These are phyloP conservation scores for Excoecaria cochinchinensis DNA, from an alignment of 345 rosid species.

Conservation along the genomic window DNA sequence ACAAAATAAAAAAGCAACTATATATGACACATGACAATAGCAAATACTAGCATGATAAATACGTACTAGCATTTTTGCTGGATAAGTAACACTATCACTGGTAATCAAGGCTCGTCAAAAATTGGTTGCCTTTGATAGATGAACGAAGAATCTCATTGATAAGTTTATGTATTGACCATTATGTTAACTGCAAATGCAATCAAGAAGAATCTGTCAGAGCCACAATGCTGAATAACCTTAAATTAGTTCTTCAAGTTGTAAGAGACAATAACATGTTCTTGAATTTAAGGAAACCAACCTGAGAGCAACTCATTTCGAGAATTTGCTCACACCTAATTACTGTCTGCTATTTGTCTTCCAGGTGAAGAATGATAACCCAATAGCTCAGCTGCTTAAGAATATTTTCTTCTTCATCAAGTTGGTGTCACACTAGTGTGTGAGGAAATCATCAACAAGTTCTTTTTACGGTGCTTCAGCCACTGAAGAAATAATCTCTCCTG, in stretches of 20 bases:
- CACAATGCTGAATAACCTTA: not conserved
- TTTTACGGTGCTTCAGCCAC: not conserved
- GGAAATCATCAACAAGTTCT: too few relatives aligned
- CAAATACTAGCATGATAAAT: too few relatives aligned
- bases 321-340: not conserved
- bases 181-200: not conserved
- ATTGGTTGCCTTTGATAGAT: too few relatives aligned
- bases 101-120: not conserved
- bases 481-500: not conserved
- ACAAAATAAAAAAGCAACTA: too few relatives aligned
- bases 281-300: not conserved
- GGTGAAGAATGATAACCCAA: not conserved
- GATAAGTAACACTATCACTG: not conserved
- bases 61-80: not conserved
- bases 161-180: not conserved
- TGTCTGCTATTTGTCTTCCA: not conserved
- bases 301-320: not conserved
- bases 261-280: not conserved
- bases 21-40: too few relatives aligned
- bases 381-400: not conserved
- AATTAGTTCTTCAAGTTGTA: not conserved
- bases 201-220: not conserved
- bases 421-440: not conserved
- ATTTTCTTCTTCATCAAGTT: not conserved
- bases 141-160: not conserved